Evolutionary conservation across 148 eudicot genomes (phyloP).

Genomic region (Vaccinium corymbosum): DNA sequence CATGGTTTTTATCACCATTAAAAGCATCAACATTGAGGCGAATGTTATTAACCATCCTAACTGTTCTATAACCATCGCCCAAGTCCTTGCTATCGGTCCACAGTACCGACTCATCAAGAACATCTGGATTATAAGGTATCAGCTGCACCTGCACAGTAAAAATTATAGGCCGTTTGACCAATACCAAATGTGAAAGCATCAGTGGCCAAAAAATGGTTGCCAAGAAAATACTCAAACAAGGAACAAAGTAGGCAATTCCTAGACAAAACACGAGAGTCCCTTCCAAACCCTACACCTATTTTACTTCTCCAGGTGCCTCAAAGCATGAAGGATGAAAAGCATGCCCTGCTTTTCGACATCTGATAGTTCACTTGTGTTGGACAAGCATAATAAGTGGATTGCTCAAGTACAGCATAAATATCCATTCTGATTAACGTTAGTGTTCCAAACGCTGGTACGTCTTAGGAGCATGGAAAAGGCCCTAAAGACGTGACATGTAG

Average conservation of each 20-base stretch:
- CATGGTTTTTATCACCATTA: constrained; percentile 74
- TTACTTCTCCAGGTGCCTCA: not conserved
- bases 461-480: not conserved
- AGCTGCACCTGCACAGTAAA: constrained; percentile 52
- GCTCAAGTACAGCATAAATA: not conserved
- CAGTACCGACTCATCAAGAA: constrained; percentile 57
- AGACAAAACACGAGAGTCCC: not conserved
- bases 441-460: no score
- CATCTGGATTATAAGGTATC: constrained; percentile 45
- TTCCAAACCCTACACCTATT: not conserved
- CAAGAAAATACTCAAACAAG: not conserved
- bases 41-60: constrained; percentile 53
- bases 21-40: constrained; percentile 48
- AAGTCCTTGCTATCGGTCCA: constrained; percentile 63
- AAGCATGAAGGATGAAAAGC: not conserved
- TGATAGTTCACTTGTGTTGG: not conserved
- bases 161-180: not conserved
- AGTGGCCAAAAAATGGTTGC: not conserved
- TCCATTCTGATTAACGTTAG: not conserved
- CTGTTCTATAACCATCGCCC: constrained; percentile 49
- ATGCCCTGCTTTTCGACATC: not conserved
- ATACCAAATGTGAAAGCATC: not conserved
- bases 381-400: not conserved
- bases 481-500: not conserved
- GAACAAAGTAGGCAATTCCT: constrained; percentile 6